A percentile compares a stretch with the other conserved stretches of the same genome.
phyloP scores from a whole-genome alignment of 2,329 filamentous ascomycete genomes.

The Fusarium buxicola region DNA sequence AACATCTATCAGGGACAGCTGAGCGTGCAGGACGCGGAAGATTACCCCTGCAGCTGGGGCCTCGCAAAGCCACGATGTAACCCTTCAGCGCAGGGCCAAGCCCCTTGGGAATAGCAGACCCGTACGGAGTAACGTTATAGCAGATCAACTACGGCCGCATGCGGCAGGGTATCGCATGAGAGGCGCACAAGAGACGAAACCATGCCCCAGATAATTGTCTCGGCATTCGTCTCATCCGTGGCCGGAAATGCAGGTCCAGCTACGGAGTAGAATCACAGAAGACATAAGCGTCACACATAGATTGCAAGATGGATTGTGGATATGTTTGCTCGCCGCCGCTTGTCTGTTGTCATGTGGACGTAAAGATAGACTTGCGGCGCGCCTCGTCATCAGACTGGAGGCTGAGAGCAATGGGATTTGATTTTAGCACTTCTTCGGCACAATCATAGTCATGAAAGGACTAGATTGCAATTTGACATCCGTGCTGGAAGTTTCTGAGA shows the following conservation, averaged over 20 bases:
- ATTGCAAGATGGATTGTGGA: constrained; percentile 9
- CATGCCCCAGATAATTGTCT: constrained; percentile 17
- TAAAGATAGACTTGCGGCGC: constrained; percentile 37
- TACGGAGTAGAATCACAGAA: constrained; percentile 3
- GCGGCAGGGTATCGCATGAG: constrained; percentile 5
- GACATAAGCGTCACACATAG: constrained; percentile 15
- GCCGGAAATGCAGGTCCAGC: constrained; percentile 8
- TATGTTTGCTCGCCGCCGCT: constrained; percentile 49
- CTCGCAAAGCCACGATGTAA: constrained; percentile 32
- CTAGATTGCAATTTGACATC: constrained; percentile 99
- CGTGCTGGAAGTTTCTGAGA: constrained; percentile 72
- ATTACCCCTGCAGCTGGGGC: constrained; percentile 22
- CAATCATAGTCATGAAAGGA: constrained; percentile 87
- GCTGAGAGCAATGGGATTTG: constrained; percentile 54
- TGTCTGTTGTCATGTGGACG: constrained; percentile 21
- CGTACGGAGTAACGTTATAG: no score
- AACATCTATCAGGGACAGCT: background rate
- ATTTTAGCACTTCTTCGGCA: constrained; percentile 99
- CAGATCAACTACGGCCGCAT: constrained; percentile 22
- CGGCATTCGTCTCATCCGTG: background rate
- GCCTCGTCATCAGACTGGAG: constrained; percentile 44
- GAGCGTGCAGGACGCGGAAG: constrained; percentile 3
- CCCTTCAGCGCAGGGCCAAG: constrained; percentile 15
- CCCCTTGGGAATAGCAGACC: constrained; percentile 16
- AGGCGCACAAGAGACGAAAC: constrained; percentile 22